phyloP scores from a whole-genome alignment of 179 eudicot species.

The Actinidia chinensis region DNA sequence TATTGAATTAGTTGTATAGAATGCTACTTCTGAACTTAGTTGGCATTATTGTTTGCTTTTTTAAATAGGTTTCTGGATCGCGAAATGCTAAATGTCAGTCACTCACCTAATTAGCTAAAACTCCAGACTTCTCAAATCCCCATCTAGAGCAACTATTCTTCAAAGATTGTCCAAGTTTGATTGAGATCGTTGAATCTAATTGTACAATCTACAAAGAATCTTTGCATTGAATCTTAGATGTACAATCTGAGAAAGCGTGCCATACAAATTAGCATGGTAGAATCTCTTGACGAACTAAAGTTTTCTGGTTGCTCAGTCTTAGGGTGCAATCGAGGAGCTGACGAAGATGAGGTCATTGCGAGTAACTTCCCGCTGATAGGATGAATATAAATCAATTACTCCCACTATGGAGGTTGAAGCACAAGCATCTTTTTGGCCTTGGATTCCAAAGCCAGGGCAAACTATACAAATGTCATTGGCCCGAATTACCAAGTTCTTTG shows the following conservation, averaged over 20 bases:
- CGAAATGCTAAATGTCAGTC: no score
- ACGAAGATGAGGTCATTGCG: neutral
- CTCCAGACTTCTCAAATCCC: neutral
- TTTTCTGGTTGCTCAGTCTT: slow-evolving; percentile 7
- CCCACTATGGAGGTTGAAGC: neutral
- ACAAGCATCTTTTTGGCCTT: neutral
- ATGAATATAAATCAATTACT: neutral
- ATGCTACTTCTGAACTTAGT: no score
- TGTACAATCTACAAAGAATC: neutral
- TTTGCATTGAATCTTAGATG: neutral
- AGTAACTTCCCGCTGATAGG: neutral
- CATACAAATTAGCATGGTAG: neutral
- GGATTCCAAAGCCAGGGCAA: neutral
- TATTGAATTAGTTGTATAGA: no score
- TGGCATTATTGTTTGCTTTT: no score
- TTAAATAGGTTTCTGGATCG: no score
- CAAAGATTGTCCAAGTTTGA: slow-evolving; percentile 3
- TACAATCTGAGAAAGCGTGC: neutral
- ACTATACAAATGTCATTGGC: neutral
- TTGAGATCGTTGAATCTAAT: slow-evolving; percentile 8
- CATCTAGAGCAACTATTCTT: neutral
- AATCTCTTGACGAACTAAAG: neutral
- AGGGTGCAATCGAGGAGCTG: neutral
- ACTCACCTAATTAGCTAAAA: no score
- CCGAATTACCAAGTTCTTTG: neutral